These are phyloP conservation scores for Kokia cookei DNA, from an alignment of 441 rosid genomes.

Conservation along the genomic window DNA sequence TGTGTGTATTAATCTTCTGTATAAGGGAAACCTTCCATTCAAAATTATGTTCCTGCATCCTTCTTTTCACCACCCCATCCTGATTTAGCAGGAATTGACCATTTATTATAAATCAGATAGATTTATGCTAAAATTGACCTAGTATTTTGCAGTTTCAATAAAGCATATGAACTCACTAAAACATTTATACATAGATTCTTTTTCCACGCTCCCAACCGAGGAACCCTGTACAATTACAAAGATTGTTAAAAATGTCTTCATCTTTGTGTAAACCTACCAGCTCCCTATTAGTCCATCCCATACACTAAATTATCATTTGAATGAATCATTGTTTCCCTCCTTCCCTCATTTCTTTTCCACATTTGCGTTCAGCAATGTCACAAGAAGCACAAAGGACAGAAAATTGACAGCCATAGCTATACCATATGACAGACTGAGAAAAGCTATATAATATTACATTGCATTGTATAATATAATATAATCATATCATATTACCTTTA, in stretches of 20 bases:
- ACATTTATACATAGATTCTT: neutral
- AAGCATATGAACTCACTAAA: neutral
- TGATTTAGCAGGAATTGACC: neutral
- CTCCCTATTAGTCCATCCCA: neutral
- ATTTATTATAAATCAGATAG: neutral
- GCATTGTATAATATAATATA: too few species aligned
- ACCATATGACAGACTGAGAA: neutral
- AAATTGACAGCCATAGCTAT: neutral
- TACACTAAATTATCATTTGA: neutral
- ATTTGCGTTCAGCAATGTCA: neutral
- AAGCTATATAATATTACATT: neutral
- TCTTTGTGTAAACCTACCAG: slow-evolving; percentile 4
- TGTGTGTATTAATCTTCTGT: neutral
- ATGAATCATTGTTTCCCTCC: neutral
- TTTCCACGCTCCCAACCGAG: neutral
- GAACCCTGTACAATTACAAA: neutral
- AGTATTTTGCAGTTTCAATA: neutral
- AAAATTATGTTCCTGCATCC: neutral
- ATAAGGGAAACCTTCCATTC: neutral
- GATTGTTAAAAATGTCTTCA: neutral
- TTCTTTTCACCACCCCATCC: neutral
- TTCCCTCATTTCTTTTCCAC: neutral
- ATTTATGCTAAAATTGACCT: neutral
- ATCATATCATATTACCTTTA: slow-evolving; percentile 57
- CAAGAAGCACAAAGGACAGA: neutral